Conservation (phyloP, 176 grass and related monocot genomes). For the Leersia perrieri region DNA sequence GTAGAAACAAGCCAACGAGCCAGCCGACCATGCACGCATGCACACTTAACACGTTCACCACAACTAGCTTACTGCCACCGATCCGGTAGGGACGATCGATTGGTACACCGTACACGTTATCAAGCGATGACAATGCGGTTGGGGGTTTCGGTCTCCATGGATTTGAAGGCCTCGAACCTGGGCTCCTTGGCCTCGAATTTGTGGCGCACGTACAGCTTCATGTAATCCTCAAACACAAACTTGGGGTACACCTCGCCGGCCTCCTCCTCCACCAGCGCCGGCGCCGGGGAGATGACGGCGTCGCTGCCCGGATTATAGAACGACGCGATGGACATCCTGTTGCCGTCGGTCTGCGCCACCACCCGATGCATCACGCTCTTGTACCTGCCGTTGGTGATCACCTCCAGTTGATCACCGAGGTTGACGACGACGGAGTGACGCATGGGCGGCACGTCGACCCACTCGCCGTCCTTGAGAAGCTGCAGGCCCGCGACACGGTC, state of each 20-base stretch:
- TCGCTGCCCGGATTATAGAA: slow-evolving; percentile 89
- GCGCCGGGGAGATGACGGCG: slow-evolving; percentile 79
- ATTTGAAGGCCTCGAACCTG: slow-evolving; percentile 68
- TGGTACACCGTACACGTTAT: background rate
- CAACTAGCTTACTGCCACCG: background rate
- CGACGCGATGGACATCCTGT: slow-evolving; percentile 85
- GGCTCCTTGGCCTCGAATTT: slow-evolving; percentile 90
- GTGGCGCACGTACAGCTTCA: slow-evolving; percentile 67
- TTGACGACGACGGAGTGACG: slow-evolving; percentile 74
- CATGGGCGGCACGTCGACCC: slow-evolving; percentile 71
- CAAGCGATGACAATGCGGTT: slow-evolving; percentile 45
- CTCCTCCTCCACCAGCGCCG: slow-evolving; percentile 42
- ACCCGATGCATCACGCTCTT: slow-evolving; percentile 84
- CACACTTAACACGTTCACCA: background rate
- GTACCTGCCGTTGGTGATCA: slow-evolving; percentile 90
- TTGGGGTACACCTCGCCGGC: slow-evolving; percentile 40
- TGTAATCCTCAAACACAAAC: slow-evolving; percentile 91
- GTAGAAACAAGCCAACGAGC: background rate
- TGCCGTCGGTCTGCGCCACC: slow-evolving; percentile 59
- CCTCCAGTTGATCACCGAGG: slow-evolving; percentile 94
- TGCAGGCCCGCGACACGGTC: slow-evolving; percentile 60
- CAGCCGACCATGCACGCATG: background rate
- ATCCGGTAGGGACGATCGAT: background rate
- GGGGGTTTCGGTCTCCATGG: slow-evolving; percentile 30
- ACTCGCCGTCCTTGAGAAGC: slow-evolving; percentile 71